Evolutionary conservation across 2,329 filamentous ascomycete species (phyloP), one percentile per base, ranked within the genome.

Genomic region (Bipolaris cookei): DNA sequence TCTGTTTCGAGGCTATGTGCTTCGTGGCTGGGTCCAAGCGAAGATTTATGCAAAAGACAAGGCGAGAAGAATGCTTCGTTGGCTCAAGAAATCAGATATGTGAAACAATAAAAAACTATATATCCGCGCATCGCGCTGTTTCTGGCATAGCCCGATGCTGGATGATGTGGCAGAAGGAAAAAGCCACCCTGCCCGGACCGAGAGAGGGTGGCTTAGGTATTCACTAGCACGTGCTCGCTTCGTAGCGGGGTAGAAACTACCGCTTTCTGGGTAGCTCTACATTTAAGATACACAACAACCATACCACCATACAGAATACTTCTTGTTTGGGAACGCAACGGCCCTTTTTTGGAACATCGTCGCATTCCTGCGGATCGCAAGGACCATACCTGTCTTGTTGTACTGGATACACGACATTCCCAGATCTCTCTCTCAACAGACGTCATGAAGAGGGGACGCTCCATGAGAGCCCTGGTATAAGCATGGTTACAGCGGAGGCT

Each of bases 81-180:
- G 16, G 32, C 11, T 13, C 16, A 18, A 11, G 6, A 32, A 5
- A 21, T n/a, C 28, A 34, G 28, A 13, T 46, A n/a, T 18, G 11
- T 6, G 28, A 21, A 14, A 13, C 25, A 32, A 45, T 1, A 20
- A 16, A 3, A 21, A 13, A 20, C 11, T 34, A 6, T 34, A 11
- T 16, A 14, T 34, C 14, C 10, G 1, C 4, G 4, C 4, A 6
- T 11, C 28, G 21, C 10, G 18, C 11, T 34, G 7, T 18, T 46
- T 14, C 2, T 3, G 13, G 10, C 16, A 16, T 30, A 18, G 8
- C 28, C 16, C 4, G 28, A 20, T 45, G 28, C 2, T 21, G 16
- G 25, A 45, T 45, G 42, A 45, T 20, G 42, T 45, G 25, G 42
- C 42, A 45, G 42, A 34, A 41, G 20, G 16, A n/a, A 45, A 20